phyloP scores from a whole-genome alignment of 441 rosid species.

The Pelargonium fulgidum region DNA sequence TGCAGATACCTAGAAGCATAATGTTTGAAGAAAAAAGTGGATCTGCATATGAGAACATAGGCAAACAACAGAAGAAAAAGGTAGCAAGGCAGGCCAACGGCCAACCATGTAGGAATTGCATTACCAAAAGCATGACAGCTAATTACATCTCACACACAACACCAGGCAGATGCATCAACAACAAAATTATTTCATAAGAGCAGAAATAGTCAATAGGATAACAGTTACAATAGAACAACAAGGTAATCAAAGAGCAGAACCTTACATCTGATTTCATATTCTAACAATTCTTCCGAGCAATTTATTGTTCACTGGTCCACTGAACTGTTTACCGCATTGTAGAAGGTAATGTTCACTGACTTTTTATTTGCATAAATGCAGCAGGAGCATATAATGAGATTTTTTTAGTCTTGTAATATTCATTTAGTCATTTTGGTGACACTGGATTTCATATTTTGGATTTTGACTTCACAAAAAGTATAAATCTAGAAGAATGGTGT shows the following conservation, averaged over 20 bases:
- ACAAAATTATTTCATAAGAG: not conserved
- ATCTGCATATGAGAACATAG: not conserved
- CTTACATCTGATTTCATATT: no score
- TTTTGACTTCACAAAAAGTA: not conserved
- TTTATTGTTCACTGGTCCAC: not conserved
- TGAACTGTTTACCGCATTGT: not conserved
- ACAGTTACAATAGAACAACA: not conserved
- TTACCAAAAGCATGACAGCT: not conserved
- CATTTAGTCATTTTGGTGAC: not conserved
- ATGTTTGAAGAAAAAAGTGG: not conserved
- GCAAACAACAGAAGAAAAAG: not conserved
- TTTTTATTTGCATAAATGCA: not conserved
- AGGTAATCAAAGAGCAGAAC: no score
- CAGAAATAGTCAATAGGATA: not conserved
- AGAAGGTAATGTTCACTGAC: not conserved
- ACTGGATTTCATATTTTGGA: not conserved
- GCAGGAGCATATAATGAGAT: not conserved
- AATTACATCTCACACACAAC: not conserved
- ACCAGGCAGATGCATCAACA: not conserved
- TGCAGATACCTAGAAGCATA: conserved; percentile 55
- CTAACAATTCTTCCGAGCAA: not conserved
- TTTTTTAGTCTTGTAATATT: not conserved
- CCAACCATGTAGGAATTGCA: not conserved
- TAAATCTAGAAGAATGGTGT: not conserved
- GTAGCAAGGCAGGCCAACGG: not conserved